These are phyloP conservation scores for Debaryomyces coudertii DNA, from an alignment of 1,139 yeast genomes.

Conservation along the genomic window DNA sequence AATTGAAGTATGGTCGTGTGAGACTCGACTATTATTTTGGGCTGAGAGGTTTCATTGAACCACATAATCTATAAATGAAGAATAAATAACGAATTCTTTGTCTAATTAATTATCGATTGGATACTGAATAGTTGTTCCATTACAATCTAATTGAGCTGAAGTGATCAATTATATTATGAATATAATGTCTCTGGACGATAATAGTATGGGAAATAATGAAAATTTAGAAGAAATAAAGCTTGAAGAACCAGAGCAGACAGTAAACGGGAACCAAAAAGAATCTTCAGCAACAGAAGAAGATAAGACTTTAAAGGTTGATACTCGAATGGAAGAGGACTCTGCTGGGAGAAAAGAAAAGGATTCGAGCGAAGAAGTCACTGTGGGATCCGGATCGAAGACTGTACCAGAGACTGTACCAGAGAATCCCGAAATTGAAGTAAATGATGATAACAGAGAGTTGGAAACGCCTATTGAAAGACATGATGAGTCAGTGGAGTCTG, in stretches of 20 bases:
- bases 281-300: conserved; percentile 2
- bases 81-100: neutral
- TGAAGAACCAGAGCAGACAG: conserved; percentile 1
- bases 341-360: neutral
- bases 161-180: conserved; percentile 1
- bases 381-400: neutral
- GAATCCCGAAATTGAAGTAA: conserved; percentile 8
- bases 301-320: neutral
- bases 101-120: neutral
- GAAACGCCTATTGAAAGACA: conserved; percentile 1
- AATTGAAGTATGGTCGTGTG: neutral
- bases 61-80: neutral
- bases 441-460: conserved; percentile 4
- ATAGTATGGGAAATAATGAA: conserved; percentile 2
- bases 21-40: neutral
- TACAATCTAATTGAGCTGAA: neutral
- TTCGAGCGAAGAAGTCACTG: neutral
- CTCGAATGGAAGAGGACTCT: neutral
- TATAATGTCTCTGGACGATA: conserved; percentile 9
- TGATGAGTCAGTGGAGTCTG: conserved; percentile 1
- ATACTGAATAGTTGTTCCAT: neutral
- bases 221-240: conserved; percentile 4
- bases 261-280: conserved; percentile 7
- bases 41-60: conserved; percentile 1
- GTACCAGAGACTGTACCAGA: neutral